These are phyloP conservation scores for Mycena belliarum DNA, from an alignment of 768 basidiomycete species.

Conservation along the genomic window DNA sequence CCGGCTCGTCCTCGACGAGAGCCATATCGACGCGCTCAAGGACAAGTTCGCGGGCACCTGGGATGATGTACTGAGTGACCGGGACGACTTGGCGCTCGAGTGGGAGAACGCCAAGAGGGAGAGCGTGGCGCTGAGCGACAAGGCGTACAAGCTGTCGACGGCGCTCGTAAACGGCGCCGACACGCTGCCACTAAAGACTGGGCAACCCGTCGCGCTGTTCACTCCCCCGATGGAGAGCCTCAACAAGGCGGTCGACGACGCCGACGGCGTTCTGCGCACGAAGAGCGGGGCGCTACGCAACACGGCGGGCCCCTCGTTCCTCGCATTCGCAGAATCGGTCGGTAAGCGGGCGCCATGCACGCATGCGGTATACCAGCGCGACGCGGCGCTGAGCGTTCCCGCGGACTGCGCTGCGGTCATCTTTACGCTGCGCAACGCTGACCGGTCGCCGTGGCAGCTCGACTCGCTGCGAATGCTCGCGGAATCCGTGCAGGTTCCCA, in stretches of 20 bases:
- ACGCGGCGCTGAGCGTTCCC: slow-evolving; percentile 1
- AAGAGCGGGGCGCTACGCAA: slow-evolving; percentile 48
- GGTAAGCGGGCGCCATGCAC: slow-evolving; percentile 30
- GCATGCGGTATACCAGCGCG: slow-evolving; percentile 50
- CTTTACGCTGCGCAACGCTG: slow-evolving; percentile 61
- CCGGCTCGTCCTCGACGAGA: slow-evolving; percentile 36
- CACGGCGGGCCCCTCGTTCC: slow-evolving; percentile 58
- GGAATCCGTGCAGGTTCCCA: slow-evolving; percentile 26
- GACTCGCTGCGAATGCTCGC: slow-evolving; percentile 35
- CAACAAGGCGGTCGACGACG: slow-evolving; percentile 64
- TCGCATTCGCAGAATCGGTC: slow-evolving; percentile 47
- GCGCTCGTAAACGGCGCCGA: slow-evolving; percentile 46
- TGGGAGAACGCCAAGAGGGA: slow-evolving; percentile 40
- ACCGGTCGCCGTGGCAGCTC: slow-evolving; percentile 54
- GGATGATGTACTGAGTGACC: slow-evolving; percentile 37
- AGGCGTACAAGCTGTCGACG: slow-evolving; percentile 49
- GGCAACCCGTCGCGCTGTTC: slow-evolving; percentile 42
- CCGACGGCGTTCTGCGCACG: slow-evolving; percentile 44
- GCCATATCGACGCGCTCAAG: slow-evolving; percentile 57
- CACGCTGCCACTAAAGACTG: slow-evolving; percentile 38
- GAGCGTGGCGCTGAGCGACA: slow-evolving; percentile 43
- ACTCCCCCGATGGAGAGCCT: slow-evolving; percentile 60
- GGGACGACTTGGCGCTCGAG: slow-evolving; percentile 21
- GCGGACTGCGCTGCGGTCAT: slow-evolving; percentile 37
- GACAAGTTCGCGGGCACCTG: slow-evolving; percentile 48